phyloP scores from a whole-genome alignment of 2,329 filamentous ascomycete species.

The Fusarium nisikadoi region DNA sequence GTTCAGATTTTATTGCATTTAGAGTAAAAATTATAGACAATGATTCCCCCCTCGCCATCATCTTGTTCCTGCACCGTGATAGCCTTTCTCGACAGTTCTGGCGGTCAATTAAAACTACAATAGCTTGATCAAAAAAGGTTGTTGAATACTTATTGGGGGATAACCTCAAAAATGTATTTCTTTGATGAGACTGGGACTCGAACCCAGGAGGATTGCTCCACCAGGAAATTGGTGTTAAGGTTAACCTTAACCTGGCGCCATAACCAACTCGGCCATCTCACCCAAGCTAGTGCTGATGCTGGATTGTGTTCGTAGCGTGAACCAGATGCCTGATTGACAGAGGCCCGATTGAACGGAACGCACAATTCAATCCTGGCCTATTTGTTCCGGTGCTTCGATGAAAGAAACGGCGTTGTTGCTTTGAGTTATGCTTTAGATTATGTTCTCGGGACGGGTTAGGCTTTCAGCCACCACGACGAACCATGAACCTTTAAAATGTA shows the following conservation, averaged over 20 bases:
- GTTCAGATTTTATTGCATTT: neutral
- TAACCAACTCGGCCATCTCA: conserved; percentile 36
- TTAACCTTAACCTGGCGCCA: conserved; percentile 34
- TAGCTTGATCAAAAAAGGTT: accelerated
- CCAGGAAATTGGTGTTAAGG: conserved; percentile 31
- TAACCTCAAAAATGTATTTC: neutral
- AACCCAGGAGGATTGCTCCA: conserved; percentile 35
- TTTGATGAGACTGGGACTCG: conserved; percentile 33
- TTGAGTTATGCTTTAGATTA: no score
- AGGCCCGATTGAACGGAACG: accelerated
- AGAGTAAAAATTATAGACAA: neutral
- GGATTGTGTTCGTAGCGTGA: accelerated
- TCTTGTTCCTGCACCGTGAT: neutral
- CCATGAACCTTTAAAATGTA: neutral
- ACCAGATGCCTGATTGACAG: accelerated
- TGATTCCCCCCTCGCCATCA: neutral
- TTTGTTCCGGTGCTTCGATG: neutral
- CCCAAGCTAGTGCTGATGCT: conserved; percentile 9
- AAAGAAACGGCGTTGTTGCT: neutral
- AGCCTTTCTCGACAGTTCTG: accelerated
- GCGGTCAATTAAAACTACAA: accelerated
- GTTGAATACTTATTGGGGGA: accelerated
- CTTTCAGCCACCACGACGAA: neutral
- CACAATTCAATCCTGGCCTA: accelerated
- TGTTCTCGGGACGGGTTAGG: neutral